Evolutionary conservation across 176 grass and related monocot genomes (phyloP), one percentile per base, ranked within the genome.

Genomic region (Thinopyrum elongatum): DNA sequence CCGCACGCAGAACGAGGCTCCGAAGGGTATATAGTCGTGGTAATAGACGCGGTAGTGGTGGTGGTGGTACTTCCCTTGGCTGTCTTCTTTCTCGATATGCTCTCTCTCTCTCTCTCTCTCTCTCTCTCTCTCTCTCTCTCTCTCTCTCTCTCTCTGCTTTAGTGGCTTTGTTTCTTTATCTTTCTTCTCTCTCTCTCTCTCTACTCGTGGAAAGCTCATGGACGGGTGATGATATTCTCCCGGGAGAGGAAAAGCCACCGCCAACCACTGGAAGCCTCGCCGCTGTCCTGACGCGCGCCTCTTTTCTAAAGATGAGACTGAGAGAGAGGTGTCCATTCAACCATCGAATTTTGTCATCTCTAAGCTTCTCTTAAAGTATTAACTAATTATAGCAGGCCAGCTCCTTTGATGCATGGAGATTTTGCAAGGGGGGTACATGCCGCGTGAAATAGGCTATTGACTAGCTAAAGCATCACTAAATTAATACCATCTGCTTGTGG

Each of bases 141-240:
- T 78, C 42, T 61, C 71, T 78, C 35, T 53, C 36, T 64, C 78
- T 74, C 39, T 80, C 42, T 87, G 12, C 86, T 88, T 88, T 91
- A 88, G 33, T 79, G 82, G 82, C 87, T 92, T 86, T 89, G 11
- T 64, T 57, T 88, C 82, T 89, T 36, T 86, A 66, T 79, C 68
- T 69, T 25, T 67, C 38, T 57, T 69, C 23, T 66, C 36, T 65
- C 49, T 68, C 38, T 67, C 75, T 74, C 80, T 87, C 86, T 81
- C 38, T 71, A 47, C 17, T 78, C 74, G 23, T 74, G 44, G 86
- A 91, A 89, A 88, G 90, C 73, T 71, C 78, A 81, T 12, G 31
- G 69, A 34, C 25, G 72, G 49, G 77, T 94, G 91, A 88, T 95
- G 29, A 95, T 95, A 93, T 87, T 93, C 83, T 82, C 70, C 63